phyloP scores from a whole-genome alignment of 2,329 filamentous ascomycete species.

The Phialophora chinensis region DNA sequence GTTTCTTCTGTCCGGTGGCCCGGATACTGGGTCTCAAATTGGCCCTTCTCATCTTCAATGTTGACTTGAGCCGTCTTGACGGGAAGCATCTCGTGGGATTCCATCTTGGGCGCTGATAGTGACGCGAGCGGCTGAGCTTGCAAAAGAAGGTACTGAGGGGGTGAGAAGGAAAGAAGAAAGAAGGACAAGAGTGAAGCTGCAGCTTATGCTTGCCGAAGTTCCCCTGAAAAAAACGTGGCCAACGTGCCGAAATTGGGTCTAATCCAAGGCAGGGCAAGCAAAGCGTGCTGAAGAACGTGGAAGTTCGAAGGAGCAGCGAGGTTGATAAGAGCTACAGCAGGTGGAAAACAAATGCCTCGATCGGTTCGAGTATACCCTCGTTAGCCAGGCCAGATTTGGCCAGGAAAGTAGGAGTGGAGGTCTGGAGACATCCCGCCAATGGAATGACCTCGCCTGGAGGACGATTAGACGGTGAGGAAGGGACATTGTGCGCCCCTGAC shows the following conservation, averaged over 20 bases:
- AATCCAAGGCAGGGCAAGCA: constrained; percentile 5
- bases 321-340: constrained; percentile 7
- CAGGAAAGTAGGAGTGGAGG: background rate
- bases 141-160: background rate
- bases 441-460: background rate
- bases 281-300: constrained; percentile 5
- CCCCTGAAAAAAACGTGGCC: constrained; percentile 16
- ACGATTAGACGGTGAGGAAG: constrained; percentile 11
- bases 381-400: background rate
- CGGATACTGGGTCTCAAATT: constrained; percentile 12
- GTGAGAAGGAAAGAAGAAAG: constrained; percentile 6
- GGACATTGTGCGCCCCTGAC: background rate
- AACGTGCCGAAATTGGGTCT: constrained; percentile 14
- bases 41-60: constrained; percentile 18
- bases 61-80: constrained; percentile 23
- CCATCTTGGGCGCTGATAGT: constrained; percentile 15
- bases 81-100: constrained; percentile 22
- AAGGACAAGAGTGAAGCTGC: constrained; percentile 8
- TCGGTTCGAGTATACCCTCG: constrained; percentile 4
- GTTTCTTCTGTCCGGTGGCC: constrained; percentile 25
- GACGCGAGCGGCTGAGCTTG: background rate
- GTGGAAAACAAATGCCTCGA: background rate
- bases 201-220: constrained; percentile 18
- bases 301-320: background rate
- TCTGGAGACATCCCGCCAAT: constrained; percentile 15